Evolutionary conservation across 352 stramenopile genomes (phyloP).

Genomic region (Phytophthora sp.): DNA sequence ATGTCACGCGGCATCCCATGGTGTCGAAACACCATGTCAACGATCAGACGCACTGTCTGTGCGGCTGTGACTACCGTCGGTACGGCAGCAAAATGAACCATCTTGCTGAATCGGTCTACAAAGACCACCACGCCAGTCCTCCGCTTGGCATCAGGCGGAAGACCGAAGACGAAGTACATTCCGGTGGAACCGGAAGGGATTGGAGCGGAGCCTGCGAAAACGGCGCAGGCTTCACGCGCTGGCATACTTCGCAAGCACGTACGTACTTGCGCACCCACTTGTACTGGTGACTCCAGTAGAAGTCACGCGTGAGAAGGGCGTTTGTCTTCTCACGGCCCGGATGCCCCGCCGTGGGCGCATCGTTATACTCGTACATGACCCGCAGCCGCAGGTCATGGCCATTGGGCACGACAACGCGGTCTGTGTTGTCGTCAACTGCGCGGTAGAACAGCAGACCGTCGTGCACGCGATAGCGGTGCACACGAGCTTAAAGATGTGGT

Average conservation of each 20-base stretch:
- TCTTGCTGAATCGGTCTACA: slow-evolving; percentile 3
- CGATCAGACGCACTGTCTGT: too few relatives aligned
- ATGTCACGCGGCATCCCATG: too few relatives aligned
- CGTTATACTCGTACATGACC: slow-evolving; percentile 17
- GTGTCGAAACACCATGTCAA: too few relatives aligned
- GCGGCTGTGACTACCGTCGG: too few relatives aligned
- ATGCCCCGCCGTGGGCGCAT: background rate
- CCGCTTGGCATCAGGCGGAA: too few relatives aligned
- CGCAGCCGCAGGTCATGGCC: slow-evolving; percentile 8
- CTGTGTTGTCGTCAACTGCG: slow-evolving; percentile 7
- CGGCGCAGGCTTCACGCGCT: too few relatives aligned
- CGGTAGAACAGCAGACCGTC: slow-evolving; percentile 6
- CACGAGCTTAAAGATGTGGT: background rate
- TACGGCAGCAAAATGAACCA: background rate
- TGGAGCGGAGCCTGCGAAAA: background rate
- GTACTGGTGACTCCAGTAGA: too few relatives aligned
- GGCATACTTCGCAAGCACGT: too few relatives aligned
- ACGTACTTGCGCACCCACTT: too few relatives aligned
- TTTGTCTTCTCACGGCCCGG: too few relatives aligned
- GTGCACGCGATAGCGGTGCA: background rate
- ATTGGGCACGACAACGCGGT: slow-evolving; percentile 1
- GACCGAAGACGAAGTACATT: background rate
- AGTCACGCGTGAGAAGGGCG: too few relatives aligned
- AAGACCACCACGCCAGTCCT: background rate
- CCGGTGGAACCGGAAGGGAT: background rate